Evolutionary conservation across 371 early-diverging fungal genomes (phyloP).

Genomic region (Mortierella sp.): DNA sequence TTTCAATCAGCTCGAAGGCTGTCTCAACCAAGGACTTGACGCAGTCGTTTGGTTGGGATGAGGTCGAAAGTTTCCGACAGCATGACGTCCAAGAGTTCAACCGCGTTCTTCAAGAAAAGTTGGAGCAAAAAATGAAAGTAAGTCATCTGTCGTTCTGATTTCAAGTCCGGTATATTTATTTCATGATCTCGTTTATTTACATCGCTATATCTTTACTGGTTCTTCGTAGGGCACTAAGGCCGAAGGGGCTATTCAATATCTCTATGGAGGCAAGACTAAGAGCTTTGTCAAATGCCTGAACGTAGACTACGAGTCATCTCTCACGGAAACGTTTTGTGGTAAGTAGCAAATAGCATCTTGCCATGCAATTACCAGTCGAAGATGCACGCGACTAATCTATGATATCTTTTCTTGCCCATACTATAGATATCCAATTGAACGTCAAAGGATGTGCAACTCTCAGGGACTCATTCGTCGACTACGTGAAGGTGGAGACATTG

Average conservation of each 20-base stretch:
- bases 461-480: conserved; percentile 92
- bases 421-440: conserved; percentile 92
- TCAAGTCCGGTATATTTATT: too few relatives aligned
- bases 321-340: conserved; percentile 91
- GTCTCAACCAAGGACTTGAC: conserved; percentile 96
- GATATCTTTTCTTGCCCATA: background rate
- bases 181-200: too few relatives aligned
- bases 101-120: conserved; percentile 95
- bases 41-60: conserved; percentile 98
- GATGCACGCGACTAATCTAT: background rate
- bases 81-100: conserved; percentile 99
- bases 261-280: conserved; percentile 97
- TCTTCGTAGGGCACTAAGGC: conserved; percentile 82
- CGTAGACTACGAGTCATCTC: conserved; percentile 93
- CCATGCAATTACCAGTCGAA: too few relatives aligned
- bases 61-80: conserved; percentile 95
- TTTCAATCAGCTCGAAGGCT: conserved; percentile 79
- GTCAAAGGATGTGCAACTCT: conserved; percentile 94
- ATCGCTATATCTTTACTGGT: background rate
- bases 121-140: conserved; percentile 96
- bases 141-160: background rate
- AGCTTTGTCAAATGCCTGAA: conserved; percentile 95
- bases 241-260: conserved; percentile 91
- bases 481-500: conserved; percentile 92
- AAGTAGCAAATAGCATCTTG: background rate